Evolutionary conservation across 495 filamentous ascomycete genomes (phyloP).

Genomic region (Thermothielavioides terrestris): DNA sequence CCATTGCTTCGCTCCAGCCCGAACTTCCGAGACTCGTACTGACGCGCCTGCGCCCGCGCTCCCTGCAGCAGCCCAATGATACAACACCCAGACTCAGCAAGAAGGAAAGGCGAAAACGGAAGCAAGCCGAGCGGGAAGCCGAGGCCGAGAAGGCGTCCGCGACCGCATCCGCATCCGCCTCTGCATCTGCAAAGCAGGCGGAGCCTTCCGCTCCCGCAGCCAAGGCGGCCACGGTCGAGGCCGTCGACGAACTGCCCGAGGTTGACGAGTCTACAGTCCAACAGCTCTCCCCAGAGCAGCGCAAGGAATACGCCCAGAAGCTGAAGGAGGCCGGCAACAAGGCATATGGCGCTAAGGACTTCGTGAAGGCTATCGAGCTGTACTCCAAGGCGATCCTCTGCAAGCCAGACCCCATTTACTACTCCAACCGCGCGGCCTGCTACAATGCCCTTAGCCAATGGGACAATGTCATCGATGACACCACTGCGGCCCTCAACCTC

Average conservation of each 20-base stretch:
- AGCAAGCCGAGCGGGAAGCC: slow-evolving; percentile 59
- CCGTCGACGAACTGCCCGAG: slow-evolving; percentile 71
- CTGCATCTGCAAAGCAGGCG: slow-evolving; percentile 9
- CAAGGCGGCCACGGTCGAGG: slow-evolving; percentile 49
- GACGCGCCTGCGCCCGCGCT: neutral
- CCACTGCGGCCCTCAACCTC: slow-evolving; percentile 83
- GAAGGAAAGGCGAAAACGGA: slow-evolving; percentile 57
- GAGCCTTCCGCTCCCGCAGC: slow-evolving; percentile 25
- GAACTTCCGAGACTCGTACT: neutral
- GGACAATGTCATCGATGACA: slow-evolving; percentile 96
- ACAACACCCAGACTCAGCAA: slow-evolving; percentile 37
- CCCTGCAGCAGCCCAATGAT: slow-evolving; percentile 22
- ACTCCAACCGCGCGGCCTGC: slow-evolving; percentile 96
- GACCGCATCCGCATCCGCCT: no score
- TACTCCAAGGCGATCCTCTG: slow-evolving; percentile 94
- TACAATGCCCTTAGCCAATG: slow-evolving; percentile 86
- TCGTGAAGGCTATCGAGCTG: slow-evolving; percentile 80
- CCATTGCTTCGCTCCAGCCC: no score
- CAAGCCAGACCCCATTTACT: slow-evolving; percentile 96
- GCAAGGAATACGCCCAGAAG: slow-evolving; percentile 78
- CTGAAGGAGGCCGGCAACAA: slow-evolving; percentile 95
- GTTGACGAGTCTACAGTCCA: slow-evolving; percentile 72
- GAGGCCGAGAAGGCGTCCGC: slow-evolving; percentile 35
- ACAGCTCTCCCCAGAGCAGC: slow-evolving; percentile 59
- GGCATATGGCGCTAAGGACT: slow-evolving; percentile 88